Evolutionary conservation across 192 early-diverging fungal genomes (phyloP), one percentile per base, ranked within the genome.

Genomic region (Entomortierella beljakovae): DNA sequence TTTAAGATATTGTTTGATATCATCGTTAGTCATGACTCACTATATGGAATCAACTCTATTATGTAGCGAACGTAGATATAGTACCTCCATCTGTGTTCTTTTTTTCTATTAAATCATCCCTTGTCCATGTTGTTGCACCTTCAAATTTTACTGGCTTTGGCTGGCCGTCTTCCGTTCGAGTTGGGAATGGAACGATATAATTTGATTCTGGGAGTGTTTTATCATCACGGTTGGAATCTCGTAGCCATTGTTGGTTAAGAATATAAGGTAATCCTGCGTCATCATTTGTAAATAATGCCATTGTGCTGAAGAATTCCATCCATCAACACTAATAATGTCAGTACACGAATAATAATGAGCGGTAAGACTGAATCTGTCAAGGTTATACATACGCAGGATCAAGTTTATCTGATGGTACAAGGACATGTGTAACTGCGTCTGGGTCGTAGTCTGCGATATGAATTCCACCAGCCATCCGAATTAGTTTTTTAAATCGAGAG

Each of bases 141-240:
- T 60, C 32, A 16, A 54, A 60, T 29, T 51, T 29, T 16, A 28
- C 43, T 37, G 61, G 56, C 15, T 64, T 60, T 2, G 8, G 40
- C 10, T 53, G 55, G 1, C 61, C 67, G 22, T 70, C 51, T 32
- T 69, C 75, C 42, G 61, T 60, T 13, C 62, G 68, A 15, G 65
- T 55, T n/a, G 66, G 75, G 26, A 79, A 79, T 16, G 75, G 75
- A 1, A 79, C 75, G 25, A 79, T 70, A 22, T 57, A 60, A 0
- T 79, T 50, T 6, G 67, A n/a, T 28, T 79, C 75, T 40, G 66
- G 49, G 20, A 64, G 55, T 23, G 42, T n/a, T 16, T 70, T 79
- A 5, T 61, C n/a, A 9, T 57, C 67, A 6, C 57, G 53, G 20
- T 64, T 43, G 1, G 61, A 79, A 16, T 26, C 43, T 23, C 55